phyloP scores from a whole-genome alignment of 805 yeast genomes.

The Kodamaea leandrae region DNA sequence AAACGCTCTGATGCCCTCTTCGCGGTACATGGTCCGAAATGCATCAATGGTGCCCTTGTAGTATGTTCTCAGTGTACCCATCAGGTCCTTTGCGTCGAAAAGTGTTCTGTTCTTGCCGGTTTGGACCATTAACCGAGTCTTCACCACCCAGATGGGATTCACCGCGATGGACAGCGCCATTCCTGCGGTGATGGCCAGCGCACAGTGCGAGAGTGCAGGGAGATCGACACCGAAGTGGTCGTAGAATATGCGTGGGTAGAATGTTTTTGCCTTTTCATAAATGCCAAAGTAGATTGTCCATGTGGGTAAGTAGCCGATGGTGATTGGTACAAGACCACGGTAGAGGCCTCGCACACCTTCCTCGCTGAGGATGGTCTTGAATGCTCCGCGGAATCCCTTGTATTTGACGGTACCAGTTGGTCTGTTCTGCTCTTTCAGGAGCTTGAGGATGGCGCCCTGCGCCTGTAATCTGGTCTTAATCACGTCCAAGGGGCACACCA shows the following conservation, averaged over 20 bases:
- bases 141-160: conserved; percentile 97
- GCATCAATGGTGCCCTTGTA: conserved; percentile 85
- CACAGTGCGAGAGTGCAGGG: conserved; percentile 40
- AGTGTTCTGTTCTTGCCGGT: conserved; percentile 47
- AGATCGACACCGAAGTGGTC: conserved; percentile 21
- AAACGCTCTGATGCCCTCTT: conserved; percentile 79
- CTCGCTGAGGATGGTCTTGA: conserved; percentile 62
- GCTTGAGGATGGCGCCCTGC: conserved; percentile 54
- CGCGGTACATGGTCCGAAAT: conserved; percentile 66
- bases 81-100: conserved; percentile 12
- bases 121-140: conserved; percentile 90
- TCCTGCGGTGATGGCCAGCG: conserved; percentile 84
- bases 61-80: conserved; percentile 24
- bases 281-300: conserved; percentile 96
- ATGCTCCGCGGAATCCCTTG: conserved; percentile 60
- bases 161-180: conserved; percentile 78
- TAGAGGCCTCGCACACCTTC: conserved; percentile 86
- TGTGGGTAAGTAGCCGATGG: conserved; percentile 92
- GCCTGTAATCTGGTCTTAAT: conserved; percentile 94
- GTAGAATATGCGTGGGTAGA: conserved; percentile 45
- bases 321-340: conserved; percentile 88
- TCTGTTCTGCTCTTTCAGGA: conserved; percentile 11
- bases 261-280: conserved; percentile 72
- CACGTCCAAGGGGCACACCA: conserved; percentile 94
- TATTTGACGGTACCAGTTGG: conserved; percentile 30